Conservation (phyloP, 2,329 filamentous ascomycete species). For the Chaetomiaceae sp. region DNA sequence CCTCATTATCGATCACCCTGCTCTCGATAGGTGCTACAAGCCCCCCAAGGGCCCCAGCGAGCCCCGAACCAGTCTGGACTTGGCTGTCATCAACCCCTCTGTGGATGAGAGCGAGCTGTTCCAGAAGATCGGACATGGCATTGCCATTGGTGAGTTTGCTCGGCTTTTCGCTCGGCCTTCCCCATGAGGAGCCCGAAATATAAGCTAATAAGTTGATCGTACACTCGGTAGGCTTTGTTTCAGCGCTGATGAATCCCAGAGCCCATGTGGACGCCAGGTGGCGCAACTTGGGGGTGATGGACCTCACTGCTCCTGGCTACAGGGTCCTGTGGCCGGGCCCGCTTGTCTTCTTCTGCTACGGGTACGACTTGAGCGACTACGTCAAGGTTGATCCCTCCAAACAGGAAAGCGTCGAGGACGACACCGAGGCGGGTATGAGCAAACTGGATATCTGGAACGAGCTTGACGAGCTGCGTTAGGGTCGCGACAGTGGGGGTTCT, state of each 20-base stretch:
- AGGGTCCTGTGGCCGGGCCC: background rate
- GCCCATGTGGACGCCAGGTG: background rate
- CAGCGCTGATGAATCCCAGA: background rate
- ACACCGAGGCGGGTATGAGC: conserved; percentile 3
- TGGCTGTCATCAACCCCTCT: conserved; percentile 5
- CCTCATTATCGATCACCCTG: conserved; percentile 4
- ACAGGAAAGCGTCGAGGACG: background rate
- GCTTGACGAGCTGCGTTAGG: background rate
- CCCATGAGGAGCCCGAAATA: background rate
- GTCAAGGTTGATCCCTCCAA: background rate
- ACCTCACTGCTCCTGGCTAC: background rate
- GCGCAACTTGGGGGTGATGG: background rate
- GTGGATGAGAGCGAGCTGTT: background rate
- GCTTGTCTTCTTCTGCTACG: conserved; percentile 6
- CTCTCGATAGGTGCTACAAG: too few species aligned
- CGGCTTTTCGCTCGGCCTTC: too few species aligned
- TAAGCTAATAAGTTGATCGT: too few species aligned
- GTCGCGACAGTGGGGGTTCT: background rate
- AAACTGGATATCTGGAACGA: conserved; percentile 6
- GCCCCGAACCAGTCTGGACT: background rate
- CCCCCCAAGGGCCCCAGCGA: too few species aligned
- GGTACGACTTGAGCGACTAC: conserved; percentile 9
- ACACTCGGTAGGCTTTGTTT: background rate
- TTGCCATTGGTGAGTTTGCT: conserved; percentile 2
- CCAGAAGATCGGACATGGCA: conserved; percentile 2